These are phyloP conservation scores for Zarea fungicola DNA, from an alignment of 2,329 filamentous ascomycete genomes.

Conservation along the genomic window DNA sequence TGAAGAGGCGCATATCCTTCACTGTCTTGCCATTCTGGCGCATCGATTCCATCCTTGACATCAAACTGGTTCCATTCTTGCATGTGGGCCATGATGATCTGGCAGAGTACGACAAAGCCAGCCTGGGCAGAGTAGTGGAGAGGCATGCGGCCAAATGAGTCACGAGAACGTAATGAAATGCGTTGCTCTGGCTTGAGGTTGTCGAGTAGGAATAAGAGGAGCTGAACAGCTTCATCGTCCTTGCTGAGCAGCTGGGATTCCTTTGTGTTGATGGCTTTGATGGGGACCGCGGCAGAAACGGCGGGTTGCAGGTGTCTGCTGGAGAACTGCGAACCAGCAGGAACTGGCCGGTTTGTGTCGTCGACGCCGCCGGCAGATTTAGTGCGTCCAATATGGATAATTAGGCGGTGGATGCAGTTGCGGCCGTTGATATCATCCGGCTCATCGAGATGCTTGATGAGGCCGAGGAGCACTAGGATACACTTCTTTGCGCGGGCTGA, in stretches of 20 bases:
- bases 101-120: slow-evolving; percentile 85
- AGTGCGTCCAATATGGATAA: slow-evolving; percentile 87
- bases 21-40: slow-evolving; percentile 81
- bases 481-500: slow-evolving; percentile 63
- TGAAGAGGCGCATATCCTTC: slow-evolving; percentile 90
- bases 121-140: slow-evolving; percentile 94
- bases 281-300: slow-evolving; percentile 56
- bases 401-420: slow-evolving; percentile 86
- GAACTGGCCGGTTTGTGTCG: slow-evolving; percentile 46
- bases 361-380: slow-evolving; percentile 45
- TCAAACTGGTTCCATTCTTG: slow-evolving; percentile 85
- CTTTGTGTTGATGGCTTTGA: slow-evolving; percentile 57
- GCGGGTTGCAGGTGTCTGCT: slow-evolving; percentile 77
- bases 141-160: slow-evolving; percentile 77
- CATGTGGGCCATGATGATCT: slow-evolving; percentile 83
- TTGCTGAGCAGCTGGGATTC: slow-evolving; percentile 62
- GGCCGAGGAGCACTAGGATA: slow-evolving; percentile 64
- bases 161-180: slow-evolving; percentile 59
- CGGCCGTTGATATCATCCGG: slow-evolving; percentile 89
- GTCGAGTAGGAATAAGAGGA: slow-evolving; percentile 61
- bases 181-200: slow-evolving; percentile 64
- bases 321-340: slow-evolving; percentile 49
- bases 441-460: slow-evolving; percentile 71
- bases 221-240: slow-evolving; percentile 70
- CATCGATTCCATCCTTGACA: slow-evolving; percentile 79